These are phyloP conservation scores for Beauveria brongniartii DNA, from an alignment of 2,329 filamentous ascomycete species.

Conservation along the genomic window DNA sequence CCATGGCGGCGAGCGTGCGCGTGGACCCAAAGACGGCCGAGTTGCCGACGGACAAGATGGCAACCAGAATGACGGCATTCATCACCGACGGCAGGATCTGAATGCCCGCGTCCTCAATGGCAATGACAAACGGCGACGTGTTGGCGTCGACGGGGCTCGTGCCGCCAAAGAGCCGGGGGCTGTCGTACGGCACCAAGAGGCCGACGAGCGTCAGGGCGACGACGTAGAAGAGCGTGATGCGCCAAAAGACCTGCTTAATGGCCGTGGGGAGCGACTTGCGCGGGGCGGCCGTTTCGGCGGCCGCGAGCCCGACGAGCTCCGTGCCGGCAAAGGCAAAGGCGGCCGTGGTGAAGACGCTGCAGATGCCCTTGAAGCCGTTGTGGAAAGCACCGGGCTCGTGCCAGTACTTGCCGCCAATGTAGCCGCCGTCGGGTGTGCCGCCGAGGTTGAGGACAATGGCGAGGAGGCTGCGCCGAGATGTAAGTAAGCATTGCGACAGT, in stretches of 20 bases:
- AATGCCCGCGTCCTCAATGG: constrained; percentile 71
- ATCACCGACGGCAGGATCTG: constrained; percentile 68
- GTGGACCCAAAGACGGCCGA: constrained; percentile 77
- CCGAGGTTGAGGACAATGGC: constrained; percentile 72
- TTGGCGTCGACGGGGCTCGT: constrained; percentile 39
- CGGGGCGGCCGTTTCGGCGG: constrained; percentile 61
- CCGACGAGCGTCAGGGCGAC: constrained; percentile 68
- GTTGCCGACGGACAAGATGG: constrained; percentile 79
- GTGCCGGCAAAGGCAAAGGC: constrained; percentile 63
- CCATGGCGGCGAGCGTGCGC: constrained; percentile 72
- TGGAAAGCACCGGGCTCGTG: constrained; percentile 66
- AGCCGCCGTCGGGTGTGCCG: constrained; percentile 56
- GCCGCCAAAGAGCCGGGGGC: constrained; percentile 24
- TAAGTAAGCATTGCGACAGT: too few relatives aligned
- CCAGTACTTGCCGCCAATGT: constrained; percentile 70
- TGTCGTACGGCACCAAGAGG: constrained; percentile 59
- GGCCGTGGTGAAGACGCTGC: constrained; percentile 59
- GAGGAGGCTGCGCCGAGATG: constrained; percentile 46
- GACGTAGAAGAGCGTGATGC: constrained; percentile 75
- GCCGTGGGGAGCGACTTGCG: constrained; percentile 68
- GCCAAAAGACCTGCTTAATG: constrained; percentile 82
- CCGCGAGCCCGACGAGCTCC: constrained; percentile 60
- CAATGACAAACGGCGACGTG: constrained; percentile 79
- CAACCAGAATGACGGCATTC: constrained; percentile 79
- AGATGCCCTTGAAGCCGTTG: constrained; percentile 67